Base-by-base conservation (phyloP, 2,329 filamentous ascomycete genomes). In the Penicillium sp. region DNA sequence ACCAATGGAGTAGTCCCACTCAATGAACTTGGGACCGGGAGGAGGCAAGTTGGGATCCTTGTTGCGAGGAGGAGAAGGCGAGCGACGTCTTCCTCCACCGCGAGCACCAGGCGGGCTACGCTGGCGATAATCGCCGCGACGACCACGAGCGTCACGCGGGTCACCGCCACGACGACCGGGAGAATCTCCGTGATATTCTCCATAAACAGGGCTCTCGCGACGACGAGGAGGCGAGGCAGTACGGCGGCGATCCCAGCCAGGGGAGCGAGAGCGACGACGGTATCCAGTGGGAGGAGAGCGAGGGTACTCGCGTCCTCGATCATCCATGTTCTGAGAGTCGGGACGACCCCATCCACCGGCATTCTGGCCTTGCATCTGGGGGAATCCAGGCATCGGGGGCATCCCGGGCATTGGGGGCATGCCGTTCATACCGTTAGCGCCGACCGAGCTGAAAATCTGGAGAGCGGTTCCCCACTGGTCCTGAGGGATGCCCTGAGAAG, bases 181-280 rank as follows among this genome's bases (percentile, higher is more conserved):
- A 16, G 86, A 87, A 67, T 87, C 85, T 56, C 83, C 87, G 56
- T 88, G 87, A 75, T 90, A 93, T 50, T 88, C 84, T 56, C 84
- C 87, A 73, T 87, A 88, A 6, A 86, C 85, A 50, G 87, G 87
- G 64, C 89, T 90, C 66, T 83, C 81, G 55, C 84, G 81, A 61
- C 84, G 83, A 61, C 81, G 80, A 48, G 81, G 79, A 31, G 82
- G 87, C 51, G 87, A 86, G 56, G 83, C 81, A 56, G 84, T 85
- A 57, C 82, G 80, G 63, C 86, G 86, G 80, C 88, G 89, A 62
- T 85, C 84, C 67, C 86, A 88, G 54, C 87, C 86, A 47, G 92
- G 90, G 60, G 92, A 96, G 38, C 89, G 85, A 31, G 89, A 93
- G 48, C 92, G 84, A 55, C 88, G 91, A 54, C 89, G 85, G 64